Percentiles rank a stretch among this genome's conserved stretches.
These are phyloP conservation scores for Cylindrodendrum hubeiense DNA, from an alignment of 2,329 filamentous ascomycete species.

Conservation along the genomic window DNA sequence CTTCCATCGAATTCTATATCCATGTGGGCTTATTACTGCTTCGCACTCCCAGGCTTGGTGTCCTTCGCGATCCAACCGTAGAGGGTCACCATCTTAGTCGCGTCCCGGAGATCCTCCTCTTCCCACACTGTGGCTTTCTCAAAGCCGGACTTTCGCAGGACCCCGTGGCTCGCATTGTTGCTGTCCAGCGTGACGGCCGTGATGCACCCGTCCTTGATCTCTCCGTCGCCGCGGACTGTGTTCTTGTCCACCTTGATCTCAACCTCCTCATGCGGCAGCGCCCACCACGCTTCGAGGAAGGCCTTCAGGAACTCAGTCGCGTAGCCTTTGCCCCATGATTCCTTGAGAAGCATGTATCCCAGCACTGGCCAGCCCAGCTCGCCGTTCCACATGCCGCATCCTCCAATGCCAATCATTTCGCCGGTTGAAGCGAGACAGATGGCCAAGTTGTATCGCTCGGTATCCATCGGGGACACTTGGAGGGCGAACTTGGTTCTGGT, in stretches of 20 bases:
- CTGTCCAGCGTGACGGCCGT: conserved; percentile 60
- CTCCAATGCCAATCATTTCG: conserved; percentile 65
- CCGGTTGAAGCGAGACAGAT: conserved; percentile 61
- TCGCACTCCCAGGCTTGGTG: not conserved
- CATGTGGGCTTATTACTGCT: not conserved
- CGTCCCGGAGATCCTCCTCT: conserved; percentile 42
- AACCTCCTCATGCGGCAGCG: conserved; percentile 59
- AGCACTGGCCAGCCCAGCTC: conserved; percentile 67
- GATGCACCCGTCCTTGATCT: conserved; percentile 55
- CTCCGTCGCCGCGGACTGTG: conserved; percentile 49
- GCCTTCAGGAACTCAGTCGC: conserved; percentile 67
- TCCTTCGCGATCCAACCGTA: conserved; percentile 41
- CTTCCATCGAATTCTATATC: not conserved
- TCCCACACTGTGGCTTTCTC: conserved; percentile 56
- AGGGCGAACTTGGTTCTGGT: conserved; percentile 55
- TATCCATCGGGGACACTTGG: conserved; percentile 63
- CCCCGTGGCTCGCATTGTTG: conserved; percentile 66
- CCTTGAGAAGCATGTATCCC: conserved; percentile 68
- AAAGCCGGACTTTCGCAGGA: conserved; percentile 70
- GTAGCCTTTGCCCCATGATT: conserved; percentile 68
- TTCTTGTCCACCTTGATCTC: conserved; percentile 57
- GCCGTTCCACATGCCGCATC: conserved; percentile 52
- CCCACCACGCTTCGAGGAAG: conserved; percentile 61
- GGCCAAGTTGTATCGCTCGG: conserved; percentile 67
- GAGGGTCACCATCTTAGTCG: conserved; percentile 32